Evolutionary conservation across 345 rosid genomes (phyloP), one percentile per base, ranked within the genome.

Genomic region (Capsella bursapastoris): DNA sequence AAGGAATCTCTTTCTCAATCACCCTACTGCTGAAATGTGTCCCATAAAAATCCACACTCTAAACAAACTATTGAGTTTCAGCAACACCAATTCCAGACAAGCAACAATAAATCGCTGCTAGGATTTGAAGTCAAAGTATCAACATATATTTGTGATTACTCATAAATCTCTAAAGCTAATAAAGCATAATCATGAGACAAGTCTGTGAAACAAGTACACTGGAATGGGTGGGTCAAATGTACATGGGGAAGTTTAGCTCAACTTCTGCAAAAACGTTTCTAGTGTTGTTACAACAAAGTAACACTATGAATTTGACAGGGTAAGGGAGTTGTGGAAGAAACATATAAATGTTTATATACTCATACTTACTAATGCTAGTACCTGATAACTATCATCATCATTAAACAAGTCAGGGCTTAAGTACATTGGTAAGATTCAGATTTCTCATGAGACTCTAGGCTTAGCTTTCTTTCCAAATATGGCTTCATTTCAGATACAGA

Each of bases 401-500:
- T 22, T 25, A 69, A 44, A 69, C 53, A 18, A 57, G 32, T 29
- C 56, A 22, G 8, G 51, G 32, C 22, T 22, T 22, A 70, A 28
- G 18, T 56, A 7, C 15, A 38, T 38, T 18, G 10, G 31, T 40
- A 40, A n/a, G 43, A 53, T 3, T 29, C 16, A 50, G 11, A 18
- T 13, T 52, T 7, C 49, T 1, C 43, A 7, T 14, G 12, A 3
- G 25, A 35, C 10, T 8, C 7, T 47, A n/a, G 15, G n/a, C 29
- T 29, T 18, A 18, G 7, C 5, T 3, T 68, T n/a, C 5, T 3
- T 68, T n/a, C 0, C 0, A 8, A 13, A 53, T 13, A 28, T 9
- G 15, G 57, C 64, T 55, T 64, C 3, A 9, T 10, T 55, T 25
- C 70, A 68, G 49, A n/a, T 35, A 27, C 57, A 41, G 35, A 64